Conservation (phyloP, 2,329 filamentous ascomycete genomes). For the Neopestalotiopsis sp. region DNA sequence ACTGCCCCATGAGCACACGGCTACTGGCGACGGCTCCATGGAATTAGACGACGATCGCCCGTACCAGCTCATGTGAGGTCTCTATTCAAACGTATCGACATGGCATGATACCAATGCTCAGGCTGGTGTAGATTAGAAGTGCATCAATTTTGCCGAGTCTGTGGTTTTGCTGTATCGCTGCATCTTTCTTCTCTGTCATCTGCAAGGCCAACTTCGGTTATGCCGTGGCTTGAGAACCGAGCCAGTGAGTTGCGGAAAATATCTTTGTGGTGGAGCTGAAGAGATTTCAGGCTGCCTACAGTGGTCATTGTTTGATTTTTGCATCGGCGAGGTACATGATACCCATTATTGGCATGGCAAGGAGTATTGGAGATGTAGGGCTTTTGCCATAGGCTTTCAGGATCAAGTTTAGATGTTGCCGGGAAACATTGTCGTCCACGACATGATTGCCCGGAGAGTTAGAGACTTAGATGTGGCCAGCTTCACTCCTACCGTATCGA, state of each 20-base stretch:
- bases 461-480: too few species aligned
- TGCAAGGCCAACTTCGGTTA: too few species aligned
- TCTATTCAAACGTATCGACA: too few species aligned
- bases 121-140: too few species aligned
- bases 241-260: background rate
- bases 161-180: too few species aligned
- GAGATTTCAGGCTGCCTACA: background rate
- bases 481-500: too few species aligned
- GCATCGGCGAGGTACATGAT: slow-evolving; percentile 1
- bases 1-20: background rate
- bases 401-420: background rate
- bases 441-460: background rate
- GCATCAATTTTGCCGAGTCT: too few species aligned
- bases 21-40: background rate
- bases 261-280: background rate
- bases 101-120: too few species aligned
- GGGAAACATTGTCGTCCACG: background rate
- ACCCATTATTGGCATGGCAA: background rate
- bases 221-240: background rate
- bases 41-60: background rate
- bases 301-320: background rate
- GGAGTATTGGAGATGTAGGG: background rate
- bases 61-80: slow-evolving; percentile 2
- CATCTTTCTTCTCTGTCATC: too few species aligned
- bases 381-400: background rate